A percentile compares a stretch with the other conserved stretches of the same genome.
Conservation (phyloP, 257 asterid genomes). For the Plantago elongata region DNA sequence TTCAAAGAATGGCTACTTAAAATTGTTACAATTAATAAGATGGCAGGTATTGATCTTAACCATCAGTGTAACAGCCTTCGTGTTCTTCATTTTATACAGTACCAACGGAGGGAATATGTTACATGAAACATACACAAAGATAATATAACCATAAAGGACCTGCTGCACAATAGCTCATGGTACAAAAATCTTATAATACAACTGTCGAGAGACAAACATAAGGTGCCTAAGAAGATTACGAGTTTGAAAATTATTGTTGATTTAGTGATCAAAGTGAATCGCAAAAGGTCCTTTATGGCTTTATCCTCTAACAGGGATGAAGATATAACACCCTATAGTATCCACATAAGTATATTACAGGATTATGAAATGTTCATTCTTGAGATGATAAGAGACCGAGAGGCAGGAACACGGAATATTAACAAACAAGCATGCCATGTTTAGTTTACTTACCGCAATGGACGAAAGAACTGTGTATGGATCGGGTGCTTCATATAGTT, state of each 20-base stretch:
- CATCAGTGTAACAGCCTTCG: no score
- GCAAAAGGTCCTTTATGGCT: slow-evolving; percentile 6
- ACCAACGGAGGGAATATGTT: no score
- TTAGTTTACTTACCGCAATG: slow-evolving; percentile 58
- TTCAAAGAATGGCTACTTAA: no score
- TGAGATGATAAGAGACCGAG: neutral
- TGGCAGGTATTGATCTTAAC: no score
- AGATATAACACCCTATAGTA: slow-evolving; percentile 7
- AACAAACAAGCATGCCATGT: neutral
- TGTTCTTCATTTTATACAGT: no score
- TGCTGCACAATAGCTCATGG: no score
- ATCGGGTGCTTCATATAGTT: slow-evolving; percentile 96
- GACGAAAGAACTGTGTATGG: slow-evolving; percentile 85
- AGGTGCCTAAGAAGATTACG: neutral
- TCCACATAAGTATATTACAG: neutral
- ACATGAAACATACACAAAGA: no score
- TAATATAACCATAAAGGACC: no score
- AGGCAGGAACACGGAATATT: neutral
- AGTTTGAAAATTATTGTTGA: neutral
- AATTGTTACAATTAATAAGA: no score
- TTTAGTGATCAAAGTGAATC: slow-evolving; percentile 12
- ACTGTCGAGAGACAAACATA: no score
- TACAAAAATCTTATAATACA: no score
- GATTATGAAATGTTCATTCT: neutral
- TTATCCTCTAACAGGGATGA: slow-evolving; percentile 10